Percentiles rank a stretch among this genome's conserved stretches.
Conservation (phyloP, 352 stramenopile species). For the Globisporangium nunn region DNA sequence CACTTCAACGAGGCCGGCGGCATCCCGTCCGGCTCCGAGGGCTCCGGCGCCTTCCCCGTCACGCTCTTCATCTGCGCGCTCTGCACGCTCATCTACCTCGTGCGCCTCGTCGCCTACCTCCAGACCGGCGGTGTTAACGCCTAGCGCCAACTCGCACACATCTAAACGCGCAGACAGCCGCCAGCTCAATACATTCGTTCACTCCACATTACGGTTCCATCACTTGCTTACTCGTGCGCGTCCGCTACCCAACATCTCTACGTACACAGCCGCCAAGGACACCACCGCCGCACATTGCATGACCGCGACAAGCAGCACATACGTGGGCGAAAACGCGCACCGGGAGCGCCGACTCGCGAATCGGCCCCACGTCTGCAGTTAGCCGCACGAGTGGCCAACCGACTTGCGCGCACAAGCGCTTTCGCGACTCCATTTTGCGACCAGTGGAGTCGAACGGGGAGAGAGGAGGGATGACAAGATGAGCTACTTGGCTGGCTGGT, state of each 20-base stretch:
- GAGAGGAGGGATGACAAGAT: not conserved
- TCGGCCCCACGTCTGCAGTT: no score
- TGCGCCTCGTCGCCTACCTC: slow-evolving; percentile 51
- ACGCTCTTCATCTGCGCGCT: slow-evolving; percentile 72
- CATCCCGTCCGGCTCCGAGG: slow-evolving; percentile 69
- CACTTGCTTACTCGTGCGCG: not conserved
- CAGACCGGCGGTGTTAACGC: slow-evolving; percentile 19
- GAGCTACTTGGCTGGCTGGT: no score
- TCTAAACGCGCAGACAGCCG: not conserved
- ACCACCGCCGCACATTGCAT: no score
- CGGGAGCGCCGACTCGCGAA: no score
- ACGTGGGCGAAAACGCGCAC: no score
- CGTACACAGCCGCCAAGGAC: not conserved
- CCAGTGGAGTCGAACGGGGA: slow-evolving; percentile 2
- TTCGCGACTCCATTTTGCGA: slow-evolving; percentile 5
- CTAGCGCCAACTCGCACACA: slow-evolving; percentile 6
- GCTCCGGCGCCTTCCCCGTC: slow-evolving; percentile 73
- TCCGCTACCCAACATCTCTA: not conserved
- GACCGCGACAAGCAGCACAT: not conserved
- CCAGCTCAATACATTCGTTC: not conserved
- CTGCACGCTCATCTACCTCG: slow-evolving; percentile 62
- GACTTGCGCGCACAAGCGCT: no score
- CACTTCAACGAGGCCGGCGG: slow-evolving; percentile 71
- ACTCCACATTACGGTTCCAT: not conserved
- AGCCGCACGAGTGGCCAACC: no score